Evolutionary conservation across 2,329 filamentous ascomycete genomes (phyloP), one percentile per base, ranked within the genome.

Genomic region (Fusarium verticillioides): DNA sequence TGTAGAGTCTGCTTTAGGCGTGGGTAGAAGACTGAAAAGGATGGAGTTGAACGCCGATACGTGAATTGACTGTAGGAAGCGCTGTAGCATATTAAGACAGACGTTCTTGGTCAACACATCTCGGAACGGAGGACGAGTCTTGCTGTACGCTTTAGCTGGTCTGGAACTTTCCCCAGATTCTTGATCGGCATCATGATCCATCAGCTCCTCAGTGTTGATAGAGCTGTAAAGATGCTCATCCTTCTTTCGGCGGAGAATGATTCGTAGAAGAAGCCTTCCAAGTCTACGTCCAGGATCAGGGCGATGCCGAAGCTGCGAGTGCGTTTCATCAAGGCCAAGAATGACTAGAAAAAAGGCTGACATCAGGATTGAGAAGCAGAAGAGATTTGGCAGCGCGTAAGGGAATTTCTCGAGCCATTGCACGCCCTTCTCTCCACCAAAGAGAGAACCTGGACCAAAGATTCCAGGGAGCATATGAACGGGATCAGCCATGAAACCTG

Each of bases 11-110:
- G 85, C 89, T 9, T 91, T 90, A 0, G 92, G 91, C 0, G 92
- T 93, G 2, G 93, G 94, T 50, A 95, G 86, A 81, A 95, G 95
- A 57, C 94, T 87, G 69, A 93, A 93, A 84, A 91, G 94, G 49
- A 95, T 87, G 4, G 92, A 89, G 78, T 93, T 92, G 84, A 94
- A 95, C 34, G 92, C 91, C 67, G 91, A 92, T 76, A 94, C 86
- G 81, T 95, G 93, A 72, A 94, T 89, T 23, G 90, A 89, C 53
- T 94, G 87, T 66, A 94, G 86, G 74, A 92, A 92, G 72, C 93
- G 91, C 13, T 88, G 87, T n/a, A 91, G 72, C 6, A 95, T 79
- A 1, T 87, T 89, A 56, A 87, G 79, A 56, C 79, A 72, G 23
- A 90, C 87, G 64, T 90, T 89, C 52, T 82, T 85, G 7, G 85